Base-by-base conservation (phyloP, 164 flowering plant species). In the Saururus chinensis region DNA sequence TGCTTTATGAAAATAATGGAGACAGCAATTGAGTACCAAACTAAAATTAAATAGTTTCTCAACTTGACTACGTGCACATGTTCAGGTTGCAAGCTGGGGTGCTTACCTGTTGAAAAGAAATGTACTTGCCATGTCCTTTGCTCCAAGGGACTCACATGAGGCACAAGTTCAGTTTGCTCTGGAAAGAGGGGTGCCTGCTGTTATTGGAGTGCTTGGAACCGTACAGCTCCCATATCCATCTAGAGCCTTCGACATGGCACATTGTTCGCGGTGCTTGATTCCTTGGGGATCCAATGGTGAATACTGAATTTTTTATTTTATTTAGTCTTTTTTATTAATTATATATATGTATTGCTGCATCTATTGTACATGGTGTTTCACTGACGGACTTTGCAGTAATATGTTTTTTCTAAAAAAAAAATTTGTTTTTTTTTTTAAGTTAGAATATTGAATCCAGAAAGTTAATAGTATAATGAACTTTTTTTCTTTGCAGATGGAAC, bases 141-240 rank as follows among this genome's bases (percentile, higher is more conserved):
- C 97, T 20, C 95, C 95, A 40, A 83, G 95, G 75, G 97, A 90
- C 57, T 86, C 91, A 35, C 97, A 90, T 60, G 89, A 85, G 68
- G 97, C 97, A 45, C 95, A 90, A 65, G 92, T 90, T 56, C 95
- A 90, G 65, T 90, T 90, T 76, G 95, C 97, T 76, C 84, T 90
- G 56, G 97, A 90, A 77, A 75, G 97, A 64, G 97, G 97, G 59
- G 95, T 90, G 21, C 97, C 95, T 66, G 95, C 97, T 19, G 84
- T 90, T 63, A 88, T 90, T 75, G 97, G 95, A 73, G 92, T 90
- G 65, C 79, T 86, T 65, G 97, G 95, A 54, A 81, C 95, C 57
- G 77, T 88, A 60, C 80, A 79, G 70, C 66, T 84, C 62, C 97
- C 97, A 11, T 90, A 86, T 69, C 97, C 97, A 40, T 76, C 95